Conservation (phyloP, 1,284 basidiomycete species). For the Tilletia caries region DNA sequence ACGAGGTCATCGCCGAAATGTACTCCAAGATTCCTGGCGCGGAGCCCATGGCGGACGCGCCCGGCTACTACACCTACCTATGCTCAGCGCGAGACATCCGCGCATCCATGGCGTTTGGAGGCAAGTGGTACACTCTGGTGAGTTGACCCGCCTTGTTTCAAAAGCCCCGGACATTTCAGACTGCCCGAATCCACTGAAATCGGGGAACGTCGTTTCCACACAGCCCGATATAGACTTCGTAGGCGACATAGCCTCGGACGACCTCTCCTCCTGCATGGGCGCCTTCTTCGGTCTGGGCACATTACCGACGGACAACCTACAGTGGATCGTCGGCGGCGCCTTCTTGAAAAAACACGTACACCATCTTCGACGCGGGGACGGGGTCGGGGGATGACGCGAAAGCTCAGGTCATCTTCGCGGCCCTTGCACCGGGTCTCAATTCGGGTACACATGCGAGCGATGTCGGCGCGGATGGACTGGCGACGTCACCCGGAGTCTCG, state of each 20-base stretch:
- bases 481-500: neutral
- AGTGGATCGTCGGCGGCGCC: constrained; percentile 37
- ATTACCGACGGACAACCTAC: constrained; percentile 16
- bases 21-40: constrained; percentile 40
- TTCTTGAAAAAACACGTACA: constrained; percentile 49
- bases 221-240: constrained; percentile 20
- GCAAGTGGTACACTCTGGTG: constrained; percentile 25
- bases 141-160: constrained; percentile 18
- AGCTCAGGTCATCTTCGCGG: constrained; percentile 36
- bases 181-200: too few species aligned
- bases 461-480: constrained; percentile 10
- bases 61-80: constrained; percentile 45
- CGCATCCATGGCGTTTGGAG: constrained; percentile 39
- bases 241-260: constrained; percentile 1
- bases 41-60: constrained; percentile 16
- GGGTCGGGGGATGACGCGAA: neutral
- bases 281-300: constrained; percentile 20
- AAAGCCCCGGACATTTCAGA: constrained; percentile 30
- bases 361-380: constrained; percentile 23
- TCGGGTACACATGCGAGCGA: constrained; percentile 26
- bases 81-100: constrained; percentile 27
- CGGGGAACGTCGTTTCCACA: constrained; percentile 4
- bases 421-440: constrained; percentile 35
- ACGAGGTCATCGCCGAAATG: constrained; percentile 27
- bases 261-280: constrained; percentile 29